Percentiles rank a stretch among this genome's conserved stretches.
Evolutionary conservation across 345 rosid genomes (phyloP).

Genomic region (Bretschneidera sinensis): DNA sequence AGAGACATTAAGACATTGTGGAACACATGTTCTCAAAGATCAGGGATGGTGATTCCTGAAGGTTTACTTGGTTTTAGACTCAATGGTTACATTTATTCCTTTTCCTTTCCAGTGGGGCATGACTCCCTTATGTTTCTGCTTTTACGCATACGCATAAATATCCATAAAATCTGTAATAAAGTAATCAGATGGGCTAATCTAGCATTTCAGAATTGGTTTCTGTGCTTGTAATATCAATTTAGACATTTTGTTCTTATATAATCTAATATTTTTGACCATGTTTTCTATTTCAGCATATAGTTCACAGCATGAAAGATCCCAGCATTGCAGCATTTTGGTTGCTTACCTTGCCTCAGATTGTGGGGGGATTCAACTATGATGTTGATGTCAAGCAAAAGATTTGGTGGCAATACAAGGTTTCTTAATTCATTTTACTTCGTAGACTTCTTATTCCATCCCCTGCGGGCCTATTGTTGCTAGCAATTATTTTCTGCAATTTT

Average conservation of each 20-base stretch:
- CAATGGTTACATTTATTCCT: neutral
- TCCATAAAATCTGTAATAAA: neutral
- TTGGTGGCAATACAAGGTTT: constrained; percentile 94
- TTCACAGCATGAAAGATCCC: constrained; percentile 94
- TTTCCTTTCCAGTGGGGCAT: neutral
- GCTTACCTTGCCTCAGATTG: constrained; percentile 75
- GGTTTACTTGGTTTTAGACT: no score
- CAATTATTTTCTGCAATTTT: neutral
- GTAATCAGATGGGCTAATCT: neutral
- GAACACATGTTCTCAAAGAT: no score
- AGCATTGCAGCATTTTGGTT: constrained; percentile 96
- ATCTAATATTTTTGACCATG: constrained; percentile 6
- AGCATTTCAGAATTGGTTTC: neutral
- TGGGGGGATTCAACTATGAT: constrained; percentile 82
- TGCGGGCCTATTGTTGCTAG: neutral
- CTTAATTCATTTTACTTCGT: neutral
- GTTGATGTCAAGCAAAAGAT: constrained; percentile 79
- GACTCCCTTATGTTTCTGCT: neutral
- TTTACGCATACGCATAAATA: neutral
- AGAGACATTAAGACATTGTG: no score
- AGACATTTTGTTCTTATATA: constrained; percentile 4
- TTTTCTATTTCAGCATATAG: constrained; percentile 67
- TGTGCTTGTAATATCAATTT: neutral
- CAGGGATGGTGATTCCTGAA: no score
- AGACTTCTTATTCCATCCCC: neutral